Base-by-base conservation (phyloP, 139 green algal species). In the Edaphochlamys debaryana region DNA sequence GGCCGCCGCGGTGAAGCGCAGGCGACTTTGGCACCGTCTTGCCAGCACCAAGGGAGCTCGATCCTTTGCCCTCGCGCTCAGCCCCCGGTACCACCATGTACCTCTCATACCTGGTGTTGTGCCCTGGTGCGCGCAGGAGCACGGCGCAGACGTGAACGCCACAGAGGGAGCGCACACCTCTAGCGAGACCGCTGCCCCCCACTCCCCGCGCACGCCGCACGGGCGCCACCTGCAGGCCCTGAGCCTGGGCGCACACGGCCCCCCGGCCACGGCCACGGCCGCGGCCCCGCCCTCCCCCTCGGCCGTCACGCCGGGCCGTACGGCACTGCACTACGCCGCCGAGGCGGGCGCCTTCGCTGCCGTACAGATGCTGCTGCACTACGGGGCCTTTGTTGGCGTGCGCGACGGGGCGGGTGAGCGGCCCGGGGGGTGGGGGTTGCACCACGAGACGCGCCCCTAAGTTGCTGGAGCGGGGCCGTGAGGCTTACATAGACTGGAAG, bases 61-160 rank as follows among this genome's bases (percentile, higher is more conserved):
- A 63, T 22, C 20, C 54, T 25, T n/a, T n/a, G 19, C 54, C 54
- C 15, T 29, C 22, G 6, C 30, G 54, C 54, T 63, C 22, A 63
- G 15, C 54, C 19, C 4, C 11, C 60, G 30, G 20, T 7, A 37
- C n/a, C n/a, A n/a, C n/a, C n/a, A n/a, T n/a, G n/a, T n/a, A n/a
- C n/a, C n/a, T n/a, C n/a, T n/a, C n/a, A n/a, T n/a, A n/a, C n/a
- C n/a, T n/a, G n/a, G n/a, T n/a, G n/a, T n/a, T n/a, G n/a, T n/a
- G n/a, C n/a, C n/a, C n/a, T n/a, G n/a, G n/a, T n/a, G n/a, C n/a
- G n/a, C 9, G 40, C 64, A 82, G 76, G 41, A 50, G 42, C 41
- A 52, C 62, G 76, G 76, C 19, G 76, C 62, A 32, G 76, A 82
- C 48, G 76, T 82, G 9, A 73, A 82, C 41, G 76, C 76, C 32